Percentiles rank a stretch among this genome's conserved stretches.
Evolutionary conservation across 2,329 filamentous ascomycete genomes (phyloP).

Genomic region (Calonectria montana): DNA sequence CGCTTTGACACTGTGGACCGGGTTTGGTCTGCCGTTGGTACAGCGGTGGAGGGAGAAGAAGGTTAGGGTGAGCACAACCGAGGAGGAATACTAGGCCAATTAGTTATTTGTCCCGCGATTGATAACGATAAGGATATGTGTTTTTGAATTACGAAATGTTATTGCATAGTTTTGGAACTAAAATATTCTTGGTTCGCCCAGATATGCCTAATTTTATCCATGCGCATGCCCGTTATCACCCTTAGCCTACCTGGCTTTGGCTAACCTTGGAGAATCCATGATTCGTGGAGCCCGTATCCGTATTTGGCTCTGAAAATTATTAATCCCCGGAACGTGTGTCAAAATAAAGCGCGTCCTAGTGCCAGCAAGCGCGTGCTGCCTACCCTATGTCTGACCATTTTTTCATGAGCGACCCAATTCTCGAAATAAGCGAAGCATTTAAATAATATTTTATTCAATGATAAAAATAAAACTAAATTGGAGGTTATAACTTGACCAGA

Average conservation of each 20-base stretch:
- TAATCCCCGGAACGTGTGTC: not conserved
- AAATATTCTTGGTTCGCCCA: not conserved
- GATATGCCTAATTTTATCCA: not conserved
- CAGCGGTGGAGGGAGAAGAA: conserved; percentile 32
- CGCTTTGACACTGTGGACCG: conserved; percentile 49
- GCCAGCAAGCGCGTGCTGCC: not conserved
- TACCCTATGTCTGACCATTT: not conserved
- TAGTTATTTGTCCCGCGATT: not conserved
- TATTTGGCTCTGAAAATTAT: not conserved
- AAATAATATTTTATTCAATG: no score
- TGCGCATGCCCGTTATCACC: not conserved
- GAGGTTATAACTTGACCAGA: no score
- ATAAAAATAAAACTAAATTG: no score
- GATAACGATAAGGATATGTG: not conserved
- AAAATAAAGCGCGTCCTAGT: not conserved
- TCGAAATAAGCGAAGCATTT: not conserved
- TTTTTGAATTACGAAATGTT: not conserved
- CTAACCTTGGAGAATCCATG: not conserved
- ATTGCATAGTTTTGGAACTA: not conserved
- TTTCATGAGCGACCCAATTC: not conserved
- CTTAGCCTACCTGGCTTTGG: not conserved
- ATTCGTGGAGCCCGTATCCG: not conserved
- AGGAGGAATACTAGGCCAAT: conserved; percentile 6
- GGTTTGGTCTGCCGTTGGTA: conserved; percentile 43
- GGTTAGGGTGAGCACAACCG: conserved; percentile 6